Conservation (phyloP, 306 rosid species). For the Oemleria cerasiformis region DNA sequence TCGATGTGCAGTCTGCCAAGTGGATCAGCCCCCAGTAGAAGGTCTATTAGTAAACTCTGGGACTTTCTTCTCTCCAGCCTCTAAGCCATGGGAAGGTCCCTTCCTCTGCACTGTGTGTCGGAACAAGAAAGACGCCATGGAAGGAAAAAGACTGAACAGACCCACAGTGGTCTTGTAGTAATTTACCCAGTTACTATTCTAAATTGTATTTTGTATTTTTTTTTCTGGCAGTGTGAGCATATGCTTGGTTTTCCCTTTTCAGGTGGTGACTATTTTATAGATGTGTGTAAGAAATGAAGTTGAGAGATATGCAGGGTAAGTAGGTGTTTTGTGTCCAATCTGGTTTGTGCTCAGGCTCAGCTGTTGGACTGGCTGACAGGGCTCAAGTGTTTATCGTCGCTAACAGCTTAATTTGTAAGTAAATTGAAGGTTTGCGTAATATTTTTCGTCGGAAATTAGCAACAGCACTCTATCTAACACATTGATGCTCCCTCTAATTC, state of each 20-base stretch:
- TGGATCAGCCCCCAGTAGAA: slow-evolving; percentile 76
- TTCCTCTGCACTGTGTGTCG: slow-evolving; percentile 80
- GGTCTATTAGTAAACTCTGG: slow-evolving; percentile 72
- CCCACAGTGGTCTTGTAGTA: slow-evolving; percentile 59
- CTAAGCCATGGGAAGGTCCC: slow-evolving; percentile 97
- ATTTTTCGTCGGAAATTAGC: slow-evolving; percentile 9
- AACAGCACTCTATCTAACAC: background rate
- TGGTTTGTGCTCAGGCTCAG: slow-evolving; percentile 61
- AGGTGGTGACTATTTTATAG: slow-evolving; percentile 42
- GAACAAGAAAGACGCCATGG: slow-evolving; percentile 95
- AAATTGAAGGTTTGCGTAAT: slow-evolving; percentile 40
- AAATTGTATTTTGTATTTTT: slow-evolving; percentile 44
- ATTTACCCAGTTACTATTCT: slow-evolving; percentile 45
- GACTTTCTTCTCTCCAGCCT: slow-evolving; percentile 73
- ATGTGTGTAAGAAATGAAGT: slow-evolving; percentile 71
- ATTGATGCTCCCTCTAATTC: background rate
- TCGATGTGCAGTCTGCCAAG: slow-evolving; percentile 96
- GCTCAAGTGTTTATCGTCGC: slow-evolving; percentile 47
- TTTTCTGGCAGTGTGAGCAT: slow-evolving; percentile 74
- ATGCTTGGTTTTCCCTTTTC: slow-evolving; percentile 40
- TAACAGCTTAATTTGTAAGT: slow-evolving; percentile 67
- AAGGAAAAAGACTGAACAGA: slow-evolving; percentile 77
- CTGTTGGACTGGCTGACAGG: slow-evolving; percentile 70
- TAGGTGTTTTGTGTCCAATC: slow-evolving; percentile 44
- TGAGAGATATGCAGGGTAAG: slow-evolving; percentile 51